Base-by-base conservation (phyloP, 352 stramenopile genomes). In the Pythium dissotocum region DNA sequence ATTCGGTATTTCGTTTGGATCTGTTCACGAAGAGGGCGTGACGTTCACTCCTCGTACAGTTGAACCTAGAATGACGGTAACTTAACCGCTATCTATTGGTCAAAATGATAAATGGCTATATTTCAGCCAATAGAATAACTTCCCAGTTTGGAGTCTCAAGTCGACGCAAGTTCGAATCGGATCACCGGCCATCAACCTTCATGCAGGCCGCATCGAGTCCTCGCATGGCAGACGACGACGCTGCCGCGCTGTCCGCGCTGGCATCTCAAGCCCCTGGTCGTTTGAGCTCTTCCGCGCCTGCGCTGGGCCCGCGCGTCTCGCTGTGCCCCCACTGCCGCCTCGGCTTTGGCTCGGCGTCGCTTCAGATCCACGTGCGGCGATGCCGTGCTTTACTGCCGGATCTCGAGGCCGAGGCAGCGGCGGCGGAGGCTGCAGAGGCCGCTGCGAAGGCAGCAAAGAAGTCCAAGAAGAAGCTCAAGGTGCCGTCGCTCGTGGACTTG, bases 321-420 rank as follows among this genome's bases (percentile, higher is more conserved):
- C 54, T 36, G 18, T 93, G 84, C 72, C 82, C 84, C 14, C 78
- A 89, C 52, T 93, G 84, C 60, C 70, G 63, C 48, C 61, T 85
- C 57, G 81, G 72, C 7, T 91, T 90, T 30, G 77, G 84, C 4
- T 79, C 75, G 21, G 77, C 80, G 18, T 93, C 84, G 14, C 66
- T 93, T 38, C 30, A 75, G 33, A 93, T 93, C 69, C 84, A 93
- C 58, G 58, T 87, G 8, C 71, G 73, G 18, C 80, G 82, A 14
- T 93, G 84, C 59, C 84, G 84, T 18, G 73, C 80, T 13, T 64
- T 85, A 52, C 64, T 79, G 10, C 65, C 73, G 26, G 58, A 73
- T 24, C 68, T 59, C 0, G 73, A 80, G 44, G 46, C 57, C 1
- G 73, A 79, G 32, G 74, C 77, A 26, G 38, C 61, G 6, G 63